phyloP scores from a whole-genome alignment of 257 asterid species.

The Schizonepeta tenuifolia region DNA sequence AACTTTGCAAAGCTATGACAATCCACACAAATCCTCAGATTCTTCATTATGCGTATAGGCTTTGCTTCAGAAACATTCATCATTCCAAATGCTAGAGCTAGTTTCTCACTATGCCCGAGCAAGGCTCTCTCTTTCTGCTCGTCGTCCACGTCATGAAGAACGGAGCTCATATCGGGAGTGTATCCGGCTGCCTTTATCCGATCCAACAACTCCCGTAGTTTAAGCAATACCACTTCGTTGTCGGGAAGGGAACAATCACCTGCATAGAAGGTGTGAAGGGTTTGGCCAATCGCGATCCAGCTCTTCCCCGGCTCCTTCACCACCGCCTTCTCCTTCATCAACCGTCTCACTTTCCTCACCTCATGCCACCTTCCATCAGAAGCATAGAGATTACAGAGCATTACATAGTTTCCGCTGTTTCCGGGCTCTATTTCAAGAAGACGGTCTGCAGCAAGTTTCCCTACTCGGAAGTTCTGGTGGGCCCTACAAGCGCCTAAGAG shows the following conservation, averaged over 20 bases:
- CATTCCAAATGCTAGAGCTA: slow-evolving; percentile 62
- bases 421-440: slow-evolving; percentile 82
- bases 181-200: slow-evolving; percentile 49
- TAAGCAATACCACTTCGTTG: slow-evolving; percentile 37
- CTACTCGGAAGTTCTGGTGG: slow-evolving; percentile 59
- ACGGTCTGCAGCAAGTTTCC: slow-evolving; percentile 59
- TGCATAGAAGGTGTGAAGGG: slow-evolving; percentile 51
- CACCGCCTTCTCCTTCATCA: slow-evolving; percentile 57
- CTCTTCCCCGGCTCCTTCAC: slow-evolving; percentile 82
- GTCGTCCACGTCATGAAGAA: slow-evolving; percentile 51
- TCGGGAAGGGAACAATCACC: slow-evolving; percentile 44
- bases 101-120: slow-evolving; percentile 61
- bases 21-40: slow-evolving; percentile 57
- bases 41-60: slow-evolving; percentile 59
- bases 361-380: slow-evolving; percentile 82
- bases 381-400: slow-evolving; percentile 72
- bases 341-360: slow-evolving; percentile 58
- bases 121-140: slow-evolving; percentile 51
- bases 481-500: slow-evolving; percentile 87
- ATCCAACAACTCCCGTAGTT: slow-evolving; percentile 44
- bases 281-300: slow-evolving; percentile 61
- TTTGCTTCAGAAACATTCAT: slow-evolving; percentile 40
- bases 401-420: slow-evolving; percentile 65
- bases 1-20: slow-evolving; percentile 64
- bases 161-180: slow-evolving; percentile 48